These are phyloP conservation scores for Colletotrichum destructivum DNA, from an alignment of 2,329 filamentous ascomycete genomes.

Conservation along the genomic window DNA sequence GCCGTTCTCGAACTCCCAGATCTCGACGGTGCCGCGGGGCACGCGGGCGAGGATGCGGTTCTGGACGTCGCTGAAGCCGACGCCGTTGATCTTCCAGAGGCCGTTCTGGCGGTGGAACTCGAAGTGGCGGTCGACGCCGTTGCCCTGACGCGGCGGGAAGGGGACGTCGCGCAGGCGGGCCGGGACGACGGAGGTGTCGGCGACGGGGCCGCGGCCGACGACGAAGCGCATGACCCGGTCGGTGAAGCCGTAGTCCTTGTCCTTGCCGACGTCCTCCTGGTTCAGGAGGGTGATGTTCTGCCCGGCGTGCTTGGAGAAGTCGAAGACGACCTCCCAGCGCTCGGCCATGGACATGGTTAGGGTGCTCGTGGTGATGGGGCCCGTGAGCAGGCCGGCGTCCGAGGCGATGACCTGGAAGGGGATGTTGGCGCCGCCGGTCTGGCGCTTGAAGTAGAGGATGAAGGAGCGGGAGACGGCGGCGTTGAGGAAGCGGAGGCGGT, in stretches of 20 bases:
- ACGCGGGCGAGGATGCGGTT: slow-evolving; percentile 66
- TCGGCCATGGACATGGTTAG: slow-evolving; percentile 68
- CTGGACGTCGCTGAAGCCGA: slow-evolving; percentile 61
- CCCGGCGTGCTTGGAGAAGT: slow-evolving; percentile 65
- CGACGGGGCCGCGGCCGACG: slow-evolving; percentile 56
- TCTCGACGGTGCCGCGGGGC: slow-evolving; percentile 61
- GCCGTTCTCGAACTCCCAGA: slow-evolving; percentile 66
- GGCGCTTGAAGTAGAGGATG: slow-evolving; percentile 60
- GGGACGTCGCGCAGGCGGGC: slow-evolving; percentile 54
- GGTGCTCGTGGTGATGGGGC: slow-evolving; percentile 59
- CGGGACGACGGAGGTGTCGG: slow-evolving; percentile 55
- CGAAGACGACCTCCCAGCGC: slow-evolving; percentile 71
- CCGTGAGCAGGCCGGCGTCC: slow-evolving; percentile 65
- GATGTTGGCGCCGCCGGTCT: slow-evolving; percentile 51
- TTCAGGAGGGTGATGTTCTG: slow-evolving; percentile 61
- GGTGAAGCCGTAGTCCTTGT: slow-evolving; percentile 66
- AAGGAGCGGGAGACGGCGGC: slow-evolving; percentile 64
- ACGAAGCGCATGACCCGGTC: slow-evolving; percentile 68
- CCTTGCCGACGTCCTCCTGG: slow-evolving; percentile 54
- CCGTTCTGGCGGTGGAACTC: slow-evolving; percentile 60
- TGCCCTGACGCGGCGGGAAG: slow-evolving; percentile 52
- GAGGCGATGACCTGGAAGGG: slow-evolving; percentile 69
- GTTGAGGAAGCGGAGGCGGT: slow-evolving; percentile 70
- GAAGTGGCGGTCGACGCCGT: slow-evolving; percentile 60
- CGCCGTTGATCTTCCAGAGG: slow-evolving; percentile 67